A percentile compares a stretch with the other conserved stretches of the same genome.
Evolutionary conservation across 2,329 filamentous ascomycete species (phyloP).

Genomic region (Ceratocystiopsis minuta): DNA sequence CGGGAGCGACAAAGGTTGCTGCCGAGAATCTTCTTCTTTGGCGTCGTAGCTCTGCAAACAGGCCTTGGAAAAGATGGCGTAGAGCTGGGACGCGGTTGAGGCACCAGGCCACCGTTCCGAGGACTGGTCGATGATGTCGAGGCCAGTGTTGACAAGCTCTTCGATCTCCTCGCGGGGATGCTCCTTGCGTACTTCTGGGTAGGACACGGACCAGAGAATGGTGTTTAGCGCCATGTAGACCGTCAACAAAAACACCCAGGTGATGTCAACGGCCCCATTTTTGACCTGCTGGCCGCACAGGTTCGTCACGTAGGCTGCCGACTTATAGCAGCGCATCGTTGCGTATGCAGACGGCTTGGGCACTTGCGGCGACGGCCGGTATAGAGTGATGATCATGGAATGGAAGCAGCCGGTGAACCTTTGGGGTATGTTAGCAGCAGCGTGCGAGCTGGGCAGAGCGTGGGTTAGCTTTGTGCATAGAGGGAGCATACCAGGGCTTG

Average conservation of each 20-base stretch:
- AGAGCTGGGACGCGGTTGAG: slow-evolving; percentile 65
- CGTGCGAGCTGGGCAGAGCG: slow-evolving; percentile 5
- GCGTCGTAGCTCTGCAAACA: slow-evolving; percentile 77
- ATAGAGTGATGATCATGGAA: slow-evolving; percentile 75
- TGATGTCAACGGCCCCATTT: slow-evolving; percentile 60
- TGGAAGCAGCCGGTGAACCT: slow-evolving; percentile 58
- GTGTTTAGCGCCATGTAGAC: slow-evolving; percentile 88
- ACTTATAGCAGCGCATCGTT: slow-evolving; percentile 67
- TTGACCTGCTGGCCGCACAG: slow-evolving; percentile 67
- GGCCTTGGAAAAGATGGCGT: slow-evolving; percentile 67
- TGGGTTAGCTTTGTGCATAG: no score
- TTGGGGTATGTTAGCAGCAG: slow-evolving; percentile 4
- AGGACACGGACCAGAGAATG: slow-evolving; percentile 80
- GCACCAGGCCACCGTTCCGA: slow-evolving; percentile 87
- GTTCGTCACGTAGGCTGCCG: slow-evolving; percentile 63
- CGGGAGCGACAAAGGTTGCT: neutral
- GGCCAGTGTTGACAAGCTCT: slow-evolving; percentile 50
- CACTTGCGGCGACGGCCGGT: slow-evolving; percentile 80
- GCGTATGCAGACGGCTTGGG: slow-evolving; percentile 67
- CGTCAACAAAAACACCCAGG: slow-evolving; percentile 81
- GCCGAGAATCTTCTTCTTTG: slow-evolving; percentile 19
- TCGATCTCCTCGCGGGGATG: slow-evolving; percentile 62
- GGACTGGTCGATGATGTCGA: slow-evolving; percentile 64
- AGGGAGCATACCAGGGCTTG: slow-evolving; percentile 51
- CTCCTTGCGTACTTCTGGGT: slow-evolving; percentile 58